Evolutionary conservation across 371 early-diverging fungal species (phyloP), one percentile per base, ranked within the genome.

Genomic region (Mucor racemosus): DNA sequence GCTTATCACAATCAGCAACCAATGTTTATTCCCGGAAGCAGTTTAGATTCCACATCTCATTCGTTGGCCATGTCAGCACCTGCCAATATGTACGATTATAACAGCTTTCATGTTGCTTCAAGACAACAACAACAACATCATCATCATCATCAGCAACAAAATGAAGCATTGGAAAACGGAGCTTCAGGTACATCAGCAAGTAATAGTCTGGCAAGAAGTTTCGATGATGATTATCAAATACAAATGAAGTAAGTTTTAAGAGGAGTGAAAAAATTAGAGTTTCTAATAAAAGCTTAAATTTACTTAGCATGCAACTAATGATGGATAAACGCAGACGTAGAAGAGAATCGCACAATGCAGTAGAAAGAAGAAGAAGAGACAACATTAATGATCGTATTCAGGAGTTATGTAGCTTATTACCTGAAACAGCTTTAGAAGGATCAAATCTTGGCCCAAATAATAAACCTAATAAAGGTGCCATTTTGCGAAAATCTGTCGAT

Each of bases 381-480:
- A 94, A 95, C 80, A 98, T 98, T 79, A 98, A 98, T 76, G 98
- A 97, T 73, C 92, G 93, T 67, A 98, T 98, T 67, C 93, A 95
- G 67, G 97, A 97, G 74, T 86, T 98, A 31, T 86, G 88, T 33
- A 85, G 84, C 15, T 76, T 98, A 55, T 79, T 98, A 34, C 98
- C 98, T 11, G 90, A 90, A 39, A 50, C 74, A 38, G 85, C 81
- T 62, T 68, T 84, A 60, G 93, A 90, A 64, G 74, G 72, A 17
- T 77, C 75, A 60, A 81, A 78, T 68, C 78, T 82, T 61, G 89
- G 91, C 72, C 88, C 88, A 40, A 88, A 90, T 76, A 91, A 91
- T 53, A 92, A 93, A 77, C 91, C 89, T 14, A 92, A 94, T 79
- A 94, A 94, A 74, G 94, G 94, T 8, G 79, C 83, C 33, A 92